Conservation (phyloP, 2,329 filamentous ascomycete species). For the Epichloe sylvatica region DNA sequence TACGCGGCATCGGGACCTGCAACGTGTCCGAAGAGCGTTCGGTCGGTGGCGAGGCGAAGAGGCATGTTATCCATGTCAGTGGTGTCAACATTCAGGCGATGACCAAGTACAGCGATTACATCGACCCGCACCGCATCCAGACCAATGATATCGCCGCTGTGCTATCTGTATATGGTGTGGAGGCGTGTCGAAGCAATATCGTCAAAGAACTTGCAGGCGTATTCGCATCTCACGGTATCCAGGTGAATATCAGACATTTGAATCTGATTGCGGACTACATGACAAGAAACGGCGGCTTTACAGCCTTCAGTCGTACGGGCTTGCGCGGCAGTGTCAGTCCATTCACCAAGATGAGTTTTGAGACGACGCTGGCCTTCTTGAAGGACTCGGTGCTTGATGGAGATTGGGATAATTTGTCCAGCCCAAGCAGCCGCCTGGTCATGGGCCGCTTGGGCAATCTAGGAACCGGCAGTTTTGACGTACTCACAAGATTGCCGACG, state of each 20-base stretch:
- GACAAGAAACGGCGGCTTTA: constrained; percentile 85
- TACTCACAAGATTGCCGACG: constrained; percentile 51
- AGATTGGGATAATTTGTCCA: constrained; percentile 77
- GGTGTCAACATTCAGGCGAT: constrained; percentile 85
- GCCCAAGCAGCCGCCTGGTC: constrained; percentile 77
- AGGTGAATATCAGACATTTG: constrained; percentile 79
- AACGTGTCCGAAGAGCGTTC: constrained; percentile 47
- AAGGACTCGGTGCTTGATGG: constrained; percentile 83
- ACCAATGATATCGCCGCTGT: constrained; percentile 90
- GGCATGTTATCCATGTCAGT: constrained; percentile 56
- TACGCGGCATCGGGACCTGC: constrained; percentile 61
- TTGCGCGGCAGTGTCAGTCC: constrained; percentile 73
- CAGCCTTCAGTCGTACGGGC: constrained; percentile 83
- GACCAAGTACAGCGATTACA: constrained; percentile 72
- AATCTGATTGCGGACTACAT: constrained; percentile 96
- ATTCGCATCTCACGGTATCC: constrained; percentile 83
- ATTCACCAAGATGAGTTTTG: constrained; percentile 98
- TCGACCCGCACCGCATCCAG: constrained; percentile 73
- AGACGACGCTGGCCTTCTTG: constrained; percentile 88
- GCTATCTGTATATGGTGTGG: constrained; percentile 76
- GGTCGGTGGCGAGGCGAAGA: constrained; percentile 11
- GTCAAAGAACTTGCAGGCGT: constrained; percentile 74
- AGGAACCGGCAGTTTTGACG: constrained; percentile 85
- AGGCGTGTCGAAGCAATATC: constrained; percentile 79
- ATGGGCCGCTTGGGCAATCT: constrained; percentile 69